A percentile compares a stretch with the other conserved stretches of the same genome.
phyloP scores from a whole-genome alignment of 164 flowering plant genomes.

The Malania oleifera region DNA sequence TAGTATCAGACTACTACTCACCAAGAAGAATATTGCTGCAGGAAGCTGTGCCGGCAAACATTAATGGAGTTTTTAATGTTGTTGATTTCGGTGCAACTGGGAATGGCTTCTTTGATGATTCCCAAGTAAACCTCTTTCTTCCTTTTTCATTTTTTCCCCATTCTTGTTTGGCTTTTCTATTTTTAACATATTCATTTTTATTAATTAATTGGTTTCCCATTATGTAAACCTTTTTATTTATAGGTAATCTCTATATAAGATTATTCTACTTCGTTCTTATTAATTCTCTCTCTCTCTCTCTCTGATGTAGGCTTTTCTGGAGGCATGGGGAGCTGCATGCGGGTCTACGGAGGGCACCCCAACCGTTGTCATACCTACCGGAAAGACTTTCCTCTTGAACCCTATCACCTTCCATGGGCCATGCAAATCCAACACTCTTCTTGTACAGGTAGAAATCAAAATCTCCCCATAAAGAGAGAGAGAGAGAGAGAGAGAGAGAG shows the following conservation, averaged over 20 bases:
- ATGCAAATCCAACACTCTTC: not conserved
- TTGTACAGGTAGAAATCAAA: not conserved
- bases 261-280: not conserved
- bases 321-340: not conserved
- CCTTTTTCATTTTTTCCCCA: no score
- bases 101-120: not conserved
- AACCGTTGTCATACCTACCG: not conserved
- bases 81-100: not conserved
- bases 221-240: not conserved
- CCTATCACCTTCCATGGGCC: not conserved
- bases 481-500: no score
- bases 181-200: not conserved
- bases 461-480: no score
- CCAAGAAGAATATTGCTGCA: no score
- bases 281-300: not conserved
- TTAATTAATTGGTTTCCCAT: not conserved
- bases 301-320: not conserved
- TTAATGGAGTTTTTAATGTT: not conserved
- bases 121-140: not conserved
- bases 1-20: no score
- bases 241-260: not conserved
- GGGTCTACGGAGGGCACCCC: not conserved
- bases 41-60: no score
- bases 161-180: no score
- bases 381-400: not conserved